These are phyloP conservation scores for Podaxis sp. DNA, from an alignment of 768 basidiomycete genomes.

Conservation along the genomic window DNA sequence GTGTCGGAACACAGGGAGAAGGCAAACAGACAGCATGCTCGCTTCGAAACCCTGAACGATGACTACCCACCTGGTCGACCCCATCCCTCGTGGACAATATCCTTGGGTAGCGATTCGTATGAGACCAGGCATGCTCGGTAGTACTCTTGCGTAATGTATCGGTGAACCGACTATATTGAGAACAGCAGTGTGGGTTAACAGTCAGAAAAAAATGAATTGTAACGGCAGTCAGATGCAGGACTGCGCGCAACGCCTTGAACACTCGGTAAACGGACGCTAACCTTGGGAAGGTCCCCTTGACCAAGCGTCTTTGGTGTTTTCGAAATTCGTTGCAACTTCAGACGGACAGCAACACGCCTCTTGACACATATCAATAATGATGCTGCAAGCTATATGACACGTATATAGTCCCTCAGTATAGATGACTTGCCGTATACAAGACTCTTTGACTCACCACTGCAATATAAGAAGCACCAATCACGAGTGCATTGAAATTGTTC, in stretches of 20 bases:
- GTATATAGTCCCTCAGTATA: neutral
- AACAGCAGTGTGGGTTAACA: neutral
- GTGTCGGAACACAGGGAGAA: conserved; percentile 1
- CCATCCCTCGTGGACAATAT: conserved; percentile 71
- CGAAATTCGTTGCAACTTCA: conserved; percentile 65
- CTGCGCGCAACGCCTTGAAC: neutral
- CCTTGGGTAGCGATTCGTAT: conserved; percentile 69
- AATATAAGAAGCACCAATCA: conserved; percentile 70
- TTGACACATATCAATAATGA: conserved; percentile 67
- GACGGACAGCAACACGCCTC: conserved; percentile 63
- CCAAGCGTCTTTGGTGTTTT: conserved; percentile 54
- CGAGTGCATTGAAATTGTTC: conserved; percentile 65
- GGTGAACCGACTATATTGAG: conserved; percentile 53
- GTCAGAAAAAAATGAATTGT: neutral
- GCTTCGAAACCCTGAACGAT: neutral
- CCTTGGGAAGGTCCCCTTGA: conserved; percentile 60
- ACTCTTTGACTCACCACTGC: conserved; percentile 49
- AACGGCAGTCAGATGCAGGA: neutral
- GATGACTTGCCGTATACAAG: neutral
- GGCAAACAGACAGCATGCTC: neutral
- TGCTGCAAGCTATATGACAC: conserved; percentile 41
- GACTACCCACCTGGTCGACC: conserved; percentile 57
- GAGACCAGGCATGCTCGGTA: conserved; percentile 70
- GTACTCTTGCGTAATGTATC: conserved; percentile 72
- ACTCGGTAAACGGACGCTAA: conserved; percentile 23